phyloP scores from a whole-genome alignment of 495 filamentous ascomycete genomes.

The Penicillium silybi region DNA sequence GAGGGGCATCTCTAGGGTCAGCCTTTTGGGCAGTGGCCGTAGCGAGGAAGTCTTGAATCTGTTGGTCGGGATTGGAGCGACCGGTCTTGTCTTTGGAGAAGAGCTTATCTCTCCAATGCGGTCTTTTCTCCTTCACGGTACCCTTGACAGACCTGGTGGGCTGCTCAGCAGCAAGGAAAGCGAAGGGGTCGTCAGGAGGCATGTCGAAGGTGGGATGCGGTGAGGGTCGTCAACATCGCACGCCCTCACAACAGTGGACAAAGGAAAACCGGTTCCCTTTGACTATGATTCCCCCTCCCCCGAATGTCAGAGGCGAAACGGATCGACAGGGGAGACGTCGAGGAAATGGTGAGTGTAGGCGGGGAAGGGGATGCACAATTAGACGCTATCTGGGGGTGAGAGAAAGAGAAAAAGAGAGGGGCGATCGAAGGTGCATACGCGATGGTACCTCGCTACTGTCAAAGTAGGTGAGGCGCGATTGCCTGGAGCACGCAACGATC shows the following conservation, averaged over 20 bases:
- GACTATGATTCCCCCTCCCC: not conserved
- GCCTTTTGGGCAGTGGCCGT: slow-evolving; percentile 6
- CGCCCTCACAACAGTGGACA: slow-evolving; percentile 3
- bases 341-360: slow-evolving; percentile 1
- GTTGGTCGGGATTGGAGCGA: slow-evolving; percentile 30
- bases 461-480: not conserved
- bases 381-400: not conserved
- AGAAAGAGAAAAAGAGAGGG: slow-evolving; percentile 7
- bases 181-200: slow-evolving; percentile 40
- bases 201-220: slow-evolving; percentile 22
- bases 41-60: slow-evolving; percentile 47
- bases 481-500: not conserved
- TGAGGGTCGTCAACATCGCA: slow-evolving; percentile 17
- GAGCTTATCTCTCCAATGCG: slow-evolving; percentile 47
- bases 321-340: not conserved
- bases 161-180: slow-evolving; percentile 35
- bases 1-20: slow-evolving; percentile 14
- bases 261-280: slow-evolving; percentile 17
- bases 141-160: slow-evolving; percentile 25
- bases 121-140: slow-evolving; percentile 29
- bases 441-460: not conserved
- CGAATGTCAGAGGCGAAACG: not conserved
- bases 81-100: slow-evolving; percentile 44
- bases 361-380: slow-evolving; percentile 7
- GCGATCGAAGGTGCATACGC: slow-evolving; percentile 8